Evolutionary conservation across 371 early-diverging fungal species (phyloP), one percentile per base, ranked within the genome.

Genomic region (Choanephora cucurbitarum): DNA sequence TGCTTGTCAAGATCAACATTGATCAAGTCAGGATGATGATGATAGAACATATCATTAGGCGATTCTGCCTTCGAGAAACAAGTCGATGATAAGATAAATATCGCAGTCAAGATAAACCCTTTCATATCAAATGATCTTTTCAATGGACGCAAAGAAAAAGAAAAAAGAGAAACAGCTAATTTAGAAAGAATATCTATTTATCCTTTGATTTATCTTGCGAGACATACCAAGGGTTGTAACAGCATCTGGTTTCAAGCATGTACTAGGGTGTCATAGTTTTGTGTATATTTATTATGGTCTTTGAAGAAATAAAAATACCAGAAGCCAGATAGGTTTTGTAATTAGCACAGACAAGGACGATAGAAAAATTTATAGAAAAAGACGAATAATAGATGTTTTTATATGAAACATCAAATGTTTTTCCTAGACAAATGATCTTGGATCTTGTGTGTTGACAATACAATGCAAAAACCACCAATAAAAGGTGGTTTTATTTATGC

Each of bases 21-120:
- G 14, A 37, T 37, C 37, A 37, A 37, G 11, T 60, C 50, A 13
- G 60, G 60, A 40, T 60, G 60, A 50, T 60, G 60, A 50, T 44
- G 45, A 22, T 31, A 60, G 19, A 42, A 60, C 32, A 60, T 31
- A 45, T 60, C 60, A 44, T 60, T 60, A 9, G 60, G 55, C 40
- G 50, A 50, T 5, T 33, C 43, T 7, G 54, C 22, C 4, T 13
- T 19, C 7, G 32, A 31, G 3, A 13, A 19, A 4, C 60, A 43
- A 5, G 40, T 1, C 10, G 42, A 41, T 1, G 32, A 40, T 9
- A 49, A 23, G 33, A 43, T 24, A 49, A 46, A 48, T 17, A 53
- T 43, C 4, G 53, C 21, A 47, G 28, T 28, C 28, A 28, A 28
- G 7, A 7, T 28, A 28, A 7, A 7, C 7, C 28, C 28, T 28